phyloP scores from a whole-genome alignment of 805 yeast species.

The Nakazawaea anatomiae region DNA sequence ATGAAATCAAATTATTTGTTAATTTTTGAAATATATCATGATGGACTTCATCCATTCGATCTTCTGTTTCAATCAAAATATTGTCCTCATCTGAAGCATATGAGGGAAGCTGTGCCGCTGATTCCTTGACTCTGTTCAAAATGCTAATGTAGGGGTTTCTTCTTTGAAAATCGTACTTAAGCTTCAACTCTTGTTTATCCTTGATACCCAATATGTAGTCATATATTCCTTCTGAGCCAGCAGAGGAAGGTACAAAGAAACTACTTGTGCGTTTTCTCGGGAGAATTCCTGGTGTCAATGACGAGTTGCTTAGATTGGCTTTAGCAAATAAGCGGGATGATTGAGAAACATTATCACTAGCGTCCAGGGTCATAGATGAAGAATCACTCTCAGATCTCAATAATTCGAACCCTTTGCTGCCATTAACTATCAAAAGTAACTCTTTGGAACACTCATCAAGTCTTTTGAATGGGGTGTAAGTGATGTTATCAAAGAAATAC shows the following conservation, averaged over 20 bases:
- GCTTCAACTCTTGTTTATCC: constrained; percentile 1
- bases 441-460: constrained; percentile 25
- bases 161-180: constrained; percentile 4
- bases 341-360: background rate
- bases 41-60: constrained; percentile 8
- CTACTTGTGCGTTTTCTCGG: constrained; percentile 5
- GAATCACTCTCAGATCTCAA: background rate
- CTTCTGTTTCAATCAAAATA: constrained; percentile 8
- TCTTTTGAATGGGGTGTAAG: constrained; percentile 49
- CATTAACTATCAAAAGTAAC: background rate
- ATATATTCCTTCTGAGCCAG: constrained; percentile 3
- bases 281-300: background rate
- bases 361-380: background rate
- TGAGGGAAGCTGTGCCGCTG: background rate
- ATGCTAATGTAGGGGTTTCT: constrained; percentile 5
- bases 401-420: background rate
- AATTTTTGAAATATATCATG: background rate
- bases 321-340: background rate
- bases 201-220: constrained; percentile 5
- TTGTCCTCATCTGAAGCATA: constrained; percentile 3
- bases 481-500: constrained; percentile 64
- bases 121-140: background rate
- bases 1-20: background rate
- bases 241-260: constrained; percentile 1
- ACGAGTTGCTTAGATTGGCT: constrained; percentile 5